Conservation (phyloP, 768 basidiomycete species). For the Leccinum boreale region DNA sequence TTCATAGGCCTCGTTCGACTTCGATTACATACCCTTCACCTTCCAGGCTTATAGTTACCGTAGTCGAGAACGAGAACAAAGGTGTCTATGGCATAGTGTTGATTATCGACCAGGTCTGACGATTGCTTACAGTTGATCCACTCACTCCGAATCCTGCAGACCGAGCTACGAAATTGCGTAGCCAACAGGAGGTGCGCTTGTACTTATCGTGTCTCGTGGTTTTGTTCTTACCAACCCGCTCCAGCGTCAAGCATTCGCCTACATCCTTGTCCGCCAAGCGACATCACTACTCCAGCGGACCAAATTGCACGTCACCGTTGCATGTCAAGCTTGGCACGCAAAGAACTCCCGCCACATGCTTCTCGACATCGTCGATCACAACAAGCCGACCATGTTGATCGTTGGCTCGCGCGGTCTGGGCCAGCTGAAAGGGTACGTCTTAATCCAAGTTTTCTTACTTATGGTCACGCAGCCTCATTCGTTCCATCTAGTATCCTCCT, state of each 20-base stretch:
- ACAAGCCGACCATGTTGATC: slow-evolving; percentile 88
- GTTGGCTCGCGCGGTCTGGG: slow-evolving; percentile 92
- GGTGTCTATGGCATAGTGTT: slow-evolving; percentile 39
- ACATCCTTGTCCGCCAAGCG: slow-evolving; percentile 86
- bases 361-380: slow-evolving; percentile 84
- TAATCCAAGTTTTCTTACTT: not conserved
- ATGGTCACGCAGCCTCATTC: not conserved
- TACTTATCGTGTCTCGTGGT: not conserved
- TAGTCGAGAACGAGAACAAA: slow-evolving; percentile 91
- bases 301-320: slow-evolving; percentile 76
- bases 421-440: slow-evolving; percentile 77
- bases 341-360: slow-evolving; percentile 92
- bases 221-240: slow-evolving; percentile 6
- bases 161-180: slow-evolving; percentile 72
- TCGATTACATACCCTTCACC: not conserved
- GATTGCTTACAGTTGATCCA: slow-evolving; percentile 54
- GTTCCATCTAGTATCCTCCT: slow-evolving; percentile 66
- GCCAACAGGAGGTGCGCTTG: slow-evolving; percentile 81
- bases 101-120: not conserved
- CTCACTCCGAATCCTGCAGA: slow-evolving; percentile 69
- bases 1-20: not conserved
- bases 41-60: slow-evolving; percentile 73
- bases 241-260: slow-evolving; percentile 85
- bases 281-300: slow-evolving; percentile 90
- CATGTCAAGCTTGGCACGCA: slow-evolving; percentile 97